Evolutionary conservation across 1,284 basidiomycete species (phyloP), one percentile per base, ranked within the genome.

Genomic region (Caloboletus firmus): DNA sequence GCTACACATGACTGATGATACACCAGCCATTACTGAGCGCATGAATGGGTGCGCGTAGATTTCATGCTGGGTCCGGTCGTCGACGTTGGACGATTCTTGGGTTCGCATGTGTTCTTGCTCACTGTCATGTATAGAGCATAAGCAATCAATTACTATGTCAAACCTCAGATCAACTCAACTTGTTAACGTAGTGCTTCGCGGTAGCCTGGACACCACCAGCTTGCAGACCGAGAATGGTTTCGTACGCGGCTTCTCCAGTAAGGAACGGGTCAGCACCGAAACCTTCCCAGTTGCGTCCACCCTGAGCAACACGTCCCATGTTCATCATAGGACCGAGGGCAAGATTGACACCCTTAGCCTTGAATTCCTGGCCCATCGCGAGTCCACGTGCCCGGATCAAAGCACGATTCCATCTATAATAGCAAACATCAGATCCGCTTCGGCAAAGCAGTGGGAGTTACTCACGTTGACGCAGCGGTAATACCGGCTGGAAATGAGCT

Each of bases 261-360:
- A 91, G 78, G 66, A 83, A 90, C 0, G 86, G 84, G 62, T 86
- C 83, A 12, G 77, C 79, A 49, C 85, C 80, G 58, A 85, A 86
- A 28, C 83, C 81, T 67, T 86, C 89, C 85, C 86, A 93, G 65
- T 80, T 87, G 31, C 90, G 79, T 2, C 91, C 90, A 11, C 73
- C 79, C 59, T 79, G 60, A 7, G 62, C 58, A 28, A 64, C 51
- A 32, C 58, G 55, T 56, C 81, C 82, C 54, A 84, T 76, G 62
- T 84, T 82, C 73, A 83, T 71, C 49, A 79, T 76, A 3, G 87
- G 84, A 9, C 88, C 85, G 3, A 84, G 71, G 37, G 72, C 74
- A 22, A 83, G 75, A 62, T 93, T 80, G 41, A 84, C 79, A 26
- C 92, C 92, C 70, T 93, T 91, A 26, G 78, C 81, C 42, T 81